Base-by-base conservation (phyloP, 1,284 basidiomycete genomes). In the Ustilago hordei region DNA sequence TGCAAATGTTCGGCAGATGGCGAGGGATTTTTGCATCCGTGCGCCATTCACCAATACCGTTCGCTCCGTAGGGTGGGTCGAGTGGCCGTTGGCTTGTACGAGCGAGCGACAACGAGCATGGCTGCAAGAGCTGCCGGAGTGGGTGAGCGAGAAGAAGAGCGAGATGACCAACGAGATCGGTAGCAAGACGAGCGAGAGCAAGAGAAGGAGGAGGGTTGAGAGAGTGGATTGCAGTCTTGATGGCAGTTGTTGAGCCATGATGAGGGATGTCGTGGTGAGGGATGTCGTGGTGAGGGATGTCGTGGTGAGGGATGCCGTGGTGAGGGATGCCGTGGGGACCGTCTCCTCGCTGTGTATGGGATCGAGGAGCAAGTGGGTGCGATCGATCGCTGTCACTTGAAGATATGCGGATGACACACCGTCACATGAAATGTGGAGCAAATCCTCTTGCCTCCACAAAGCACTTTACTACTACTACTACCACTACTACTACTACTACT, bases 1-100 rank as follows among this genome's bases (percentile, higher is more conserved):
- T 32, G 85, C 85, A 66, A 88, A 86, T 0, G 87, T 86, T 34
- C 87, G 74, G n/a, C 85, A 86, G 39, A 87, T 79, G 82, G 81
- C 84, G 61, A 88, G 79, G 28, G 87, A 84, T 64, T 88, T 88
- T 31, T 86, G 83, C 85, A 87, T 88, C n/a, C 87, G 78, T 19
- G 86, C 87, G 35, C 87, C 87, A 64, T 85, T 88, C 56, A 88
- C 83, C 8, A 88, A 84, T 8, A 87, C 87, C 19, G 75, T 84
- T n/a, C 69, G 60, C 57, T 72, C 63, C 35, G 43, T 23, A 13
- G 54, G 13, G 28, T 15, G 2, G 11, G 43, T 11, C 3, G 38
- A 15, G 52, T 41, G 48, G 8, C 57, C 69, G 13, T 66, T 64
- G 17, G 59, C 28, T 32, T 17, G 23, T 50, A 28, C 11, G 17